phyloP scores from a whole-genome alignment of 2,329 filamentous ascomycete genomes.

The Colletotrichum horii region DNA sequence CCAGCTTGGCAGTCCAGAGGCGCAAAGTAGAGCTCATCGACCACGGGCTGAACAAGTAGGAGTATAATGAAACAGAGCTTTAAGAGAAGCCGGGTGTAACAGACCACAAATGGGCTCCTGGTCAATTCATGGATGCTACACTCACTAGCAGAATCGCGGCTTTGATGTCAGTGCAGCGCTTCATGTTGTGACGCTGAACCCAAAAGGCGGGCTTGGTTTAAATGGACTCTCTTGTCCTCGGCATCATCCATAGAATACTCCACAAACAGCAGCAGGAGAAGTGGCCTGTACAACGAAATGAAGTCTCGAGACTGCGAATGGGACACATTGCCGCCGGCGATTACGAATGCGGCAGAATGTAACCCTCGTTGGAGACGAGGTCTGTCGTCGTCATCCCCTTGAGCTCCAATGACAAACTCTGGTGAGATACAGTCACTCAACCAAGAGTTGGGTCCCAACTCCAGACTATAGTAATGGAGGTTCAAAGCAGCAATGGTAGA shows the following conservation, averaged over 20 bases:
- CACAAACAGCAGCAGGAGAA: not conserved
- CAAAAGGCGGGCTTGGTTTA: not conserved
- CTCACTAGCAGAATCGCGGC: not conserved
- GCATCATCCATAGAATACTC: not conserved
- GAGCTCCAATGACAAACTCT: not conserved
- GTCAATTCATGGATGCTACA: not conserved
- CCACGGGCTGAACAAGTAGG: too few relatives aligned
- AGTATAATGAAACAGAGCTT: not conserved
- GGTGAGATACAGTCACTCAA: not conserved
- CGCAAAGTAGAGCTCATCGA: too few relatives aligned
- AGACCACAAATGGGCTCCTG: not conserved
- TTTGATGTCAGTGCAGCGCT: not conserved
- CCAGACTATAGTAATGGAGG: fast-evolving
- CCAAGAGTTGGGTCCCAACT: not conserved
- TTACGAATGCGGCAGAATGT: too few relatives aligned
- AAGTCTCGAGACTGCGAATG: not conserved
- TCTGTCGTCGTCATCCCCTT: too few relatives aligned
- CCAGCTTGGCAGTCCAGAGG: not conserved
- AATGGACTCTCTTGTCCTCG: not conserved
- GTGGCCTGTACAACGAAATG: not conserved
- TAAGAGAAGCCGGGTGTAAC: not conserved
- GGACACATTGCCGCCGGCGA: too few relatives aligned
- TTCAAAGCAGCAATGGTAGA: not conserved
- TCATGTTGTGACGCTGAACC: not conserved
- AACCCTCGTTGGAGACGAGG: too few relatives aligned